Evolutionary conservation across 2,329 filamentous ascomycete genomes (phyloP), one percentile per base, ranked within the genome.

Genomic region (Colletotrichum sp.): DNA sequence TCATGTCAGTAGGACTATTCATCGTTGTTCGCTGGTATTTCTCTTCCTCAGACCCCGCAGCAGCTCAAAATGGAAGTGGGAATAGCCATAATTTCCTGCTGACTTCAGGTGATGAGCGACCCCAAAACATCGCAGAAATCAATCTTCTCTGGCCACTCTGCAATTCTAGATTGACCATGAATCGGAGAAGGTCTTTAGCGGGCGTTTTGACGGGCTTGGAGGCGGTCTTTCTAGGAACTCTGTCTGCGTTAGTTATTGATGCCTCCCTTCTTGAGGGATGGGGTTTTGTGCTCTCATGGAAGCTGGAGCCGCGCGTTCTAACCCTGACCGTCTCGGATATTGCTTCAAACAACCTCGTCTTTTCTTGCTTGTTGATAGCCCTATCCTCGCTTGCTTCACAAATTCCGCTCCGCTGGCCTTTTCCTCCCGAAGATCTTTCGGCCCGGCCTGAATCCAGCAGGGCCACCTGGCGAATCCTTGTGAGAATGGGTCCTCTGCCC

Each of bases 81-180:
- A 6, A 55, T 21, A 55, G 10, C 18, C 18, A 55, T 55, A 0
- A 55, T 55, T 55, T 55, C 18, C n/a, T 55, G 48, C 48, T 1
- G 48, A 21, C 4, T 55, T 24, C n/a, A 21, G 10, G 10, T 55
- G 48, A 55, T 55, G 24, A 55, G 10, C 3, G 36, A 38, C 36
- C 36, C 7, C 6, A 38, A 15, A 8, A 38, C 15, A 38, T 38
- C 7, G 36, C 36, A 38, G 15, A 16, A 38, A 38, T 15, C 34
- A 16, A 16, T 38, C 36, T 18, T 36, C 34, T 36, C 15, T 99
- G 97, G 38, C 92, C 91, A 78, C 95, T 94, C 77, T 93, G 87
- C 8, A 86, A 84, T 8, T 90, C 88, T 26, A 86, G 78, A 70
- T 88, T 87, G 58, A 86, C 65, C 32, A 89, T 85, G 81, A 91